Evolutionary conservation across 306 rosid genomes (phyloP).

Genomic region (Urtica urens): DNA sequence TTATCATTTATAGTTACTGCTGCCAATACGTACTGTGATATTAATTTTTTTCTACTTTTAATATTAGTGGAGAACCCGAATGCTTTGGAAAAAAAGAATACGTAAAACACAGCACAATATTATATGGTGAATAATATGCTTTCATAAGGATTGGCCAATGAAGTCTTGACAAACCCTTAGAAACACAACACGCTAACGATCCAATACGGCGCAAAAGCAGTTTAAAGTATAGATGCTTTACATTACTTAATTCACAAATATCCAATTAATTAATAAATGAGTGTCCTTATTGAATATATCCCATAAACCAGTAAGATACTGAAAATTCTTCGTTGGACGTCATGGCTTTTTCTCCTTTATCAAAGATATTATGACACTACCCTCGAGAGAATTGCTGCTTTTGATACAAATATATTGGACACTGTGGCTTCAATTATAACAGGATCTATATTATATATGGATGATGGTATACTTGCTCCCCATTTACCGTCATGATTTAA

Average conservation of each 20-base stretch:
- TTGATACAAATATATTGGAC: background rate
- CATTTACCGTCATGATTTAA: constrained; percentile 20
- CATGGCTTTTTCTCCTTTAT: constrained; percentile 11
- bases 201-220: constrained; percentile 54
- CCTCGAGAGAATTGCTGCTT: background rate
- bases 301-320: constrained; percentile 5
- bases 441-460: too few species aligned
- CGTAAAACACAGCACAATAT: constrained; percentile 4
- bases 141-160: constrained; percentile 27
- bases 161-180: constrained; percentile 22
- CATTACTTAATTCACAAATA: constrained; percentile 26
- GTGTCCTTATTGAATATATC: constrained; percentile 24
- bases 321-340: constrained; percentile 26
- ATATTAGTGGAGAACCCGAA: constrained; percentile 27
- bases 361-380: background rate
- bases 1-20: too few species aligned
- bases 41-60: too few species aligned
- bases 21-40: too few species aligned
- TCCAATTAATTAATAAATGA: constrained; percentile 17
- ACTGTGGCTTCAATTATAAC: too few species aligned
- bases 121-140: constrained; percentile 6
- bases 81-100: constrained; percentile 23
- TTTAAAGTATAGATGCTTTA: constrained; percentile 73
- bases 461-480: constrained; percentile 8
- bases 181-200: constrained; percentile 29